A percentile compares a stretch with the other conserved stretches of the same genome.
Conservation (phyloP, 257 asterid genomes). For the Jaltomata sinuosa region DNA sequence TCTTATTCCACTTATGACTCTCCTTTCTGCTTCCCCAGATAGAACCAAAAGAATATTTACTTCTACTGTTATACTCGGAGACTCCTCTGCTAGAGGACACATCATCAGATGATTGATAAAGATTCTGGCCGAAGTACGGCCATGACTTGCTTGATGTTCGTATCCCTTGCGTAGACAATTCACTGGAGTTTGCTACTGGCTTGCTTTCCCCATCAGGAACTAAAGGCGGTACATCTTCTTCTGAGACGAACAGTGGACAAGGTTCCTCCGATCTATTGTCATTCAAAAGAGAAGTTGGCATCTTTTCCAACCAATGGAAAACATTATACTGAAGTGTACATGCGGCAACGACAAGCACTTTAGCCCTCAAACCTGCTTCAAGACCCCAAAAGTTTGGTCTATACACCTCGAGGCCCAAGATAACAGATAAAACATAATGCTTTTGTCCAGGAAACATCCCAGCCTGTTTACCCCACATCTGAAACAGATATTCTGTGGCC, state of each 20-base stretch:
- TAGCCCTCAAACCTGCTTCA: conserved; percentile 86
- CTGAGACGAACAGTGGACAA: conserved; percentile 78
- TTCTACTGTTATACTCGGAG: conserved; percentile 22
- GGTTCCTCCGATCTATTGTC: conserved; percentile 69
- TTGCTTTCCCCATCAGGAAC: conserved; percentile 38
- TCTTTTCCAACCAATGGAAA: conserved; percentile 74
- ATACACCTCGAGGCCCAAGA: conserved; percentile 81
- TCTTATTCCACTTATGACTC: conserved; percentile 81
- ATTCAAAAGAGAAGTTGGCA: conserved; percentile 45
- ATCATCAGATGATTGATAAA: conserved; percentile 31
- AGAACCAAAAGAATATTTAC: conserved; percentile 49
- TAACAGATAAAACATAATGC: conserved; percentile 49
- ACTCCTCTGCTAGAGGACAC: conserved; percentile 25
- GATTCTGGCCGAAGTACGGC: conserved; percentile 35
- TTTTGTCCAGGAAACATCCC: conserved; percentile 93
- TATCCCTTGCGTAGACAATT: conserved; percentile 25
- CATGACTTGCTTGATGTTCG: conserved; percentile 40
- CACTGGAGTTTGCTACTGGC: conserved; percentile 32
- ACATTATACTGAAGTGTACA: conserved; percentile 92
- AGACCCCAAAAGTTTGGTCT: conserved; percentile 62
- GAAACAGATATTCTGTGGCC: conserved; percentile 74
- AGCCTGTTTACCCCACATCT: conserved; percentile 88
- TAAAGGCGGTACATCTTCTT: conserved; percentile 39
- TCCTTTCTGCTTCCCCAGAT: conserved; percentile 91
- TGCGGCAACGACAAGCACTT: conserved; percentile 83